A percentile compares a stretch with the other conserved stretches of the same genome.
These are phyloP conservation scores for Claviceps sp. DNA, from an alignment of 2,329 filamentous ascomycete genomes.

Conservation along the genomic window DNA sequence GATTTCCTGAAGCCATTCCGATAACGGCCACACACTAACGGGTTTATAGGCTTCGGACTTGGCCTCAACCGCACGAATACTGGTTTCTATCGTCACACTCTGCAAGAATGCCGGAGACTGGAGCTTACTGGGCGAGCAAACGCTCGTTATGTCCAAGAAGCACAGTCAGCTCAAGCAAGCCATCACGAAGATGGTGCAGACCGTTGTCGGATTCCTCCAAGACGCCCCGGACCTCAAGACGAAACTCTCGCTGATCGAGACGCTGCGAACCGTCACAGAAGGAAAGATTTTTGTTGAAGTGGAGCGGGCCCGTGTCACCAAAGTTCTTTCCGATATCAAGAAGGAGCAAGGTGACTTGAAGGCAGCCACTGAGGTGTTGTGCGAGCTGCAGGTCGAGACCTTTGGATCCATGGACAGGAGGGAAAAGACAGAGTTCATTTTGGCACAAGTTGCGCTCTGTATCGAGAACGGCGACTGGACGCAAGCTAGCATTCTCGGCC, in stretches of 20 bases:
- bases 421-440: constrained; percentile 97
- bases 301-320: constrained; percentile 88
- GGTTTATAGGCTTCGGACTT: constrained; percentile 71
- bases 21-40: constrained; percentile 8
- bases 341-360: constrained; percentile 87
- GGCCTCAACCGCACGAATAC: constrained; percentile 78
- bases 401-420: constrained; percentile 95
- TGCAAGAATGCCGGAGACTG: constrained; percentile 89
- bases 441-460: constrained; percentile 86
- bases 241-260: constrained; percentile 90
- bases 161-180: constrained; percentile 99
- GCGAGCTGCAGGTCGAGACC: constrained; percentile 95
- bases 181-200: constrained; percentile 97
- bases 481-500: constrained; percentile 81
- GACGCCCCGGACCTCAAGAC: constrained; percentile 72
- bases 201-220: constrained; percentile 83
- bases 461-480: constrained; percentile 95
- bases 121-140: constrained; percentile 92
- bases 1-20: constrained; percentile 10
- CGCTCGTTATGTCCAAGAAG: constrained; percentile 93
- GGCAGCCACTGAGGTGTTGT: constrained; percentile 81
- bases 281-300: constrained; percentile 99
- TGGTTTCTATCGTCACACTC: constrained; percentile 82
- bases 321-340: constrained; percentile 94
- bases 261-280: constrained; percentile 88